Percentiles rank a stretch among this genome's conserved stretches.
Evolutionary conservation across 2,329 filamentous ascomycete species (phyloP).

Genomic region (Blastomyces parvus): DNA sequence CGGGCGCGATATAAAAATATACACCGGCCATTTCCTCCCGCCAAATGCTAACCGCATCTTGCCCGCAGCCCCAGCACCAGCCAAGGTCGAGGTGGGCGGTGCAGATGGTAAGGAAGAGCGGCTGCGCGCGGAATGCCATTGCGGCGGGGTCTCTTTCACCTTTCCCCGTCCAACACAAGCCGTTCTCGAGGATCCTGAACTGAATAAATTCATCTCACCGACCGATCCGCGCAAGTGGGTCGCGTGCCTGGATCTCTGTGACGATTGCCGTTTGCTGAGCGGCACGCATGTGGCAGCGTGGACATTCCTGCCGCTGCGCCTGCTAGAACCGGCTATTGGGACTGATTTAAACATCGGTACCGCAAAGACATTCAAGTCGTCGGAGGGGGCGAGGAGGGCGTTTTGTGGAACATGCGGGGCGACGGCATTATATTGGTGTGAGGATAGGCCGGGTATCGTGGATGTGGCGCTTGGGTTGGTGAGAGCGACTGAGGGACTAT

Average conservation of each 20-base stretch:
- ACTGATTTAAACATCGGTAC: constrained; percentile 27
- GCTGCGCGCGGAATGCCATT: constrained; percentile 37
- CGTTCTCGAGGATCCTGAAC: constrained; percentile 22
- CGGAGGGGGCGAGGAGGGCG: constrained; percentile 27
- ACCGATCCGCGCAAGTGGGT: constrained; percentile 21
- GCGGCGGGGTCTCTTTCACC: constrained; percentile 36
- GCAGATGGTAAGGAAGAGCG: constrained; percentile 9
- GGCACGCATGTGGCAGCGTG: constrained; percentile 35
- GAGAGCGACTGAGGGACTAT: constrained; percentile 29
- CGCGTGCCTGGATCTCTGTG: constrained; percentile 22
- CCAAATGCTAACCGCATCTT: background rate
- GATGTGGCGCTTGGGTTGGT: constrained; percentile 39
- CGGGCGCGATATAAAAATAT: constrained; percentile 13
- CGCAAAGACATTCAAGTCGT: constrained; percentile 33
- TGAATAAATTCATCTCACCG: constrained; percentile 16
- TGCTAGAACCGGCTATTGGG: constrained; percentile 25
- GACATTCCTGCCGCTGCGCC: constrained; percentile 32
- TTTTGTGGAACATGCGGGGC: constrained; percentile 42
- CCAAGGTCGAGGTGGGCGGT: constrained; percentile 4
- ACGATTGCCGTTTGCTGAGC: constrained; percentile 34
- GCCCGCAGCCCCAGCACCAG: background rate
- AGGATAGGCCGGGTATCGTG: constrained; percentile 29
- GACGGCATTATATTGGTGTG: constrained; percentile 32
- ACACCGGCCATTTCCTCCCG: constrained; percentile 10
- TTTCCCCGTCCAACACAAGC: constrained; percentile 30